phyloP scores from a whole-genome alignment of 352 stramenopile species.

The Phytophthora pistaciae region DNA sequence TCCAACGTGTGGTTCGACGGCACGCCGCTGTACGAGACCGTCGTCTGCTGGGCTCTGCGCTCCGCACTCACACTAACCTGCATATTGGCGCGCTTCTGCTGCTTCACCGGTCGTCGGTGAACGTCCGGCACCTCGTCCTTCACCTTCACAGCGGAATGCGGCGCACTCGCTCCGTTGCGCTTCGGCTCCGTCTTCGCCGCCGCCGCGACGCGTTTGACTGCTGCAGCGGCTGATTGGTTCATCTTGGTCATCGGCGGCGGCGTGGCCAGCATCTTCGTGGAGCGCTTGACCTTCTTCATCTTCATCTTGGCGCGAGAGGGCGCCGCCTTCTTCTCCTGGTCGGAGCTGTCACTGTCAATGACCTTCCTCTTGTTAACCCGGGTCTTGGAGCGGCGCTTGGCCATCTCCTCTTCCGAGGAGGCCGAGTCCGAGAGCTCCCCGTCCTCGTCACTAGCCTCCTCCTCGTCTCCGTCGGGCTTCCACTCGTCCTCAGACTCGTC shows the following conservation, averaged over 20 bases:
- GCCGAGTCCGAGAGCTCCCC: constrained; percentile 44
- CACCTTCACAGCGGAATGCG: constrained; percentile 3
- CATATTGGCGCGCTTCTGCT: constrained; percentile 55
- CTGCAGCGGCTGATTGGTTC: constrained; percentile 22
- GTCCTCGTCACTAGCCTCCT: constrained; percentile 48
- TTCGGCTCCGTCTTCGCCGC: constrained; percentile 29
- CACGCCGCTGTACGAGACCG: constrained; percentile 24
- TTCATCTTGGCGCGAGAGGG: constrained; percentile 27
- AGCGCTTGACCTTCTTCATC: constrained; percentile 34
- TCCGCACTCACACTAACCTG: constrained; percentile 31
- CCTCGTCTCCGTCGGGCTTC: constrained; percentile 43
- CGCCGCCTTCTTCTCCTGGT: constrained; percentile 37
- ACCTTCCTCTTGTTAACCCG: constrained; percentile 55
- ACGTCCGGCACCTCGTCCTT: constrained; percentile 49
- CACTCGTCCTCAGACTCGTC: constrained; percentile 58
- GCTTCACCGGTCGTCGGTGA: constrained; percentile 79
- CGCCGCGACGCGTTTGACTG: constrained; percentile 26
- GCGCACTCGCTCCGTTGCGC: constrained; percentile 8
- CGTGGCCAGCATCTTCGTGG: constrained; percentile 20
- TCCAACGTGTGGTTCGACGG: constrained; percentile 70
- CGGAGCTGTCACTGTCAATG: constrained; percentile 67
- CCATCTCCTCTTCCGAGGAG: constrained; percentile 43
- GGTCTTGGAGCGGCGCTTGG: constrained; percentile 25
- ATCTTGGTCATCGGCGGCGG: constrained; percentile 12
- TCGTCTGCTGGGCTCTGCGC: constrained; percentile 22